Conservation (phyloP, 2,329 filamentous ascomycete genomes). For the Chaetomium sp. region DNA sequence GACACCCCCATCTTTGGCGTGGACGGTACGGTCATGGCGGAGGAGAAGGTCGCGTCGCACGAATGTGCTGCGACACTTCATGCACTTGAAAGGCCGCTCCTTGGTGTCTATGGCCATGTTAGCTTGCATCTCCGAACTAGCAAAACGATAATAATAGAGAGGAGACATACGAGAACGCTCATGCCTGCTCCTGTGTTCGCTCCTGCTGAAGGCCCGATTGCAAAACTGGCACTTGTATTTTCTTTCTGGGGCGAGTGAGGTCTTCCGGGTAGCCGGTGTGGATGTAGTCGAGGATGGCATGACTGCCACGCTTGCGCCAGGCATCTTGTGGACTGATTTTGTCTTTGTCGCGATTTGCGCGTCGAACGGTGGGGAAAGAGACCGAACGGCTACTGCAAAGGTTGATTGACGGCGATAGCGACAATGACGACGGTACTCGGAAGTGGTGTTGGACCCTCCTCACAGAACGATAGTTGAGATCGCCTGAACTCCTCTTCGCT, state of each 20-base stretch:
- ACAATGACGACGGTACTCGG: slow-evolving; percentile 30
- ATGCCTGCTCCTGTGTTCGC: slow-evolving; percentile 93
- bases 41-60: slow-evolving; percentile 94
- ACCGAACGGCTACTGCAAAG: slow-evolving; percentile 12
- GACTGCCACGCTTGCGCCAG: slow-evolving; percentile 61
- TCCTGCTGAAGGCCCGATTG: slow-evolving; percentile 92
- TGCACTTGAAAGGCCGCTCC: slow-evolving; percentile 96
- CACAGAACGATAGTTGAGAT: slow-evolving; percentile 56
- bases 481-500: slow-evolving; percentile 44
- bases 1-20: slow-evolving; percentile 94
- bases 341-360: slow-evolving; percentile 26
- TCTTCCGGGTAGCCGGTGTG: slow-evolving; percentile 67
- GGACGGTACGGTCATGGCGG: slow-evolving; percentile 94
- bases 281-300: slow-evolving; percentile 58
- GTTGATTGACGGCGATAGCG: slow-evolving; percentile 26
- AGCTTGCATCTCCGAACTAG: slow-evolving; percentile 2
- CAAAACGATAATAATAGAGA: background rate
- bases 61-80: slow-evolving; percentile 97
- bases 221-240: slow-evolving; percentile 99
- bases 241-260: slow-evolving; percentile 76
- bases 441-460: slow-evolving; percentile 28
- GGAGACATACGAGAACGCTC: slow-evolving; percentile 88
- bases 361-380: slow-evolving; percentile 8
- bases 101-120: slow-evolving; percentile 73
- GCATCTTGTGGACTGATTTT: slow-evolving; percentile 49